Evolutionary conservation across 225 moss, liverwort and hornwort genomes (phyloP), one percentile per base, ranked within the genome.

Genomic region (Pseudisothecium myosuroides): DNA sequence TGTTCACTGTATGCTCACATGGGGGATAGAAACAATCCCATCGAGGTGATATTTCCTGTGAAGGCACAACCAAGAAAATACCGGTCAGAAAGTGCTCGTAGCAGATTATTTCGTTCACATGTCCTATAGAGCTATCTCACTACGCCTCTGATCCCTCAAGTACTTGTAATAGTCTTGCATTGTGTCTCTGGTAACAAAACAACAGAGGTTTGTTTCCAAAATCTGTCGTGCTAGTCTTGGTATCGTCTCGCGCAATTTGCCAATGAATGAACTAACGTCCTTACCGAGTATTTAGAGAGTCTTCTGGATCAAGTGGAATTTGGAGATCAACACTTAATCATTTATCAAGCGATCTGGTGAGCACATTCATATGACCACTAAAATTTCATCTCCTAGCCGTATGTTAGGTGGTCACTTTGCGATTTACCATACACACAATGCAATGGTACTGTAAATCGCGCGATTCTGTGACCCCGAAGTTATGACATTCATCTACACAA

Each of bases 21-120:
- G 22, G 98, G 98, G n/a, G 96, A 98, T 63, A 98, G 88, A 90
- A 96, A 98, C 36, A 98, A 80, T 43, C 93, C 91, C 95, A 96
- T 95, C 7, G 96, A 90, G 32, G 92, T 86, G 83, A 96, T 95
- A 39, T 98, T 98, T 77, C 98, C 98, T 98, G 94, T 93, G 73
- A 81, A 76, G 74, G n/a, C 86, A 88, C 81, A 81, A 72, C 36
- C 74, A 84, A 81, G 56, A n/a, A 76, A 73, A 59, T n/a, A 36
- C 43, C 12, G 6, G 29, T 87, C 50, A 91, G 58, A 58, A 86
- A 56, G 39, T 31, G 22, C 28, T 59, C 45, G 29, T 20, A 59
- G 71, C 11, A n/a, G 26, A 31, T 52, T 62, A 26, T 59, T 60
- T 41, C 23, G 14, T 80, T 34, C 26, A 32, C n/a, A 81, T 56